Percentiles rank a stretch among this genome's conserved stretches.
Evolutionary conservation across 2,329 filamentous ascomycete genomes (phyloP).

Genomic region (Fusarium sp.): DNA sequence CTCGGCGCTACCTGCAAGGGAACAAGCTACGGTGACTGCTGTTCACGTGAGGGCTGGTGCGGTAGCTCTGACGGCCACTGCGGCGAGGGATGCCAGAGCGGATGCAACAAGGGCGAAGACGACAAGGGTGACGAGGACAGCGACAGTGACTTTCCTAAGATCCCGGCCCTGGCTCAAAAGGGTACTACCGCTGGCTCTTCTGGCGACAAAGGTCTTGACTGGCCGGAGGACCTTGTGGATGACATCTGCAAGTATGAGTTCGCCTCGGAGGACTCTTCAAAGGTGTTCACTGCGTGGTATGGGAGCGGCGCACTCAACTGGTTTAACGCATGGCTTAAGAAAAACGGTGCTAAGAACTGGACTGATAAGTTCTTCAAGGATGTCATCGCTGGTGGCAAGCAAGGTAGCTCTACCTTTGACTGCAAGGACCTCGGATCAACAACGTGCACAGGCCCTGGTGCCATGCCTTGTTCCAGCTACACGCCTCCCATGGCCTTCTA

Average conservation of each 20-base stretch:
- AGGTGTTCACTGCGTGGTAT: neutral
- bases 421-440: neutral
- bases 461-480: neutral
- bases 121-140: neutral
- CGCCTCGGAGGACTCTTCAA: neutral
- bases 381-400: neutral
- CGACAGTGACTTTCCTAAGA: neutral
- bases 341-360: neutral
- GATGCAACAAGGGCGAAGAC: neutral
- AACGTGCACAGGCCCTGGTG: constrained; percentile 2
- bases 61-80: constrained; percentile 3
- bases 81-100: constrained; percentile 7
- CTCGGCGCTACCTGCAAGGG: neutral
- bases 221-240: neutral
- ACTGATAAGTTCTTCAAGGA: neutral
- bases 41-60: constrained; percentile 3
- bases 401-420: neutral
- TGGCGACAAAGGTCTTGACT: neutral
- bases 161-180: neutral
- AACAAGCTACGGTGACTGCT: neutral
- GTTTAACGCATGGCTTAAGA: neutral
- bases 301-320: neutral
- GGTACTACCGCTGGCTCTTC: neutral
- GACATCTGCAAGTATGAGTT: neutral
- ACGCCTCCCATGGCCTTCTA: constrained; percentile 16